These are phyloP conservation scores for Peronosclerospora sorghi DNA, from an alignment of 352 stramenopile genomes.

Conservation along the genomic window DNA sequence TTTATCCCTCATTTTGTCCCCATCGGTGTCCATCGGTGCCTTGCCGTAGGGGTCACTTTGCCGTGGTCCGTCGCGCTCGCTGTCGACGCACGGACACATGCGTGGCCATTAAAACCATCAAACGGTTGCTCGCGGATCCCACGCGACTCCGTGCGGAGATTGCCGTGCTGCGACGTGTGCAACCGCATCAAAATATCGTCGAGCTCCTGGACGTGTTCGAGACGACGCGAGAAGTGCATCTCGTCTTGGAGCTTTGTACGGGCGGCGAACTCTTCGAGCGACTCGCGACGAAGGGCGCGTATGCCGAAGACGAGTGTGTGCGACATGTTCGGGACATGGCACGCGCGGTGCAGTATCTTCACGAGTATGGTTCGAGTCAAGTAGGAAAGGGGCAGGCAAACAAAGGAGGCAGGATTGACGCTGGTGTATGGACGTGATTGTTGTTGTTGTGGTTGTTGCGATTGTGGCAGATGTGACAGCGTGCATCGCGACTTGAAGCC, in stretches of 20 bases:
- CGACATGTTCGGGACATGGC: slow-evolving; percentile 66
- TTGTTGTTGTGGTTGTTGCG: no score
- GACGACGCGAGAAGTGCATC: slow-evolving; percentile 59
- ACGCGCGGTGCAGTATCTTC: slow-evolving; percentile 56
- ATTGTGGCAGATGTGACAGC: slow-evolving; percentile 44
- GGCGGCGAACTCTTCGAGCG: slow-evolving; percentile 76
- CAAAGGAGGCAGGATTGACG: neutral
- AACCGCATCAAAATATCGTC: slow-evolving; percentile 66
- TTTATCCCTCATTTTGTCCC: no score
- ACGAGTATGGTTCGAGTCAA: slow-evolving; percentile 22
- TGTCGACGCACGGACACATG: slow-evolving; percentile 35
- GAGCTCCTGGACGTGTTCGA: slow-evolving; percentile 75
- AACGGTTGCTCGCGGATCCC: slow-evolving; percentile 64
- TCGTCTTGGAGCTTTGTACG: slow-evolving; percentile 74
- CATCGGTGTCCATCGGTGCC: no score
- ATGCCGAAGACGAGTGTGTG: slow-evolving; percentile 73
- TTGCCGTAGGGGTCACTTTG: slow-evolving; percentile 69
- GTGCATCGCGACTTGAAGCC: slow-evolving; percentile 78
- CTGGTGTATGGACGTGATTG: no score
- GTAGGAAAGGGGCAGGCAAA: neutral
- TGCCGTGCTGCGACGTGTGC: slow-evolving; percentile 38
- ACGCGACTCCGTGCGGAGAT: slow-evolving; percentile 57
- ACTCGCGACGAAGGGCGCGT: slow-evolving; percentile 66
- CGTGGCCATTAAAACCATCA: slow-evolving; percentile 81
- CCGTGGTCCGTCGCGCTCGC: slow-evolving; percentile 43